A percentile compares a stretch with the other conserved stretches of the same genome.
phyloP scores from a whole-genome alignment of 202 grass and related monocot species.

The Zizania palustris region DNA sequence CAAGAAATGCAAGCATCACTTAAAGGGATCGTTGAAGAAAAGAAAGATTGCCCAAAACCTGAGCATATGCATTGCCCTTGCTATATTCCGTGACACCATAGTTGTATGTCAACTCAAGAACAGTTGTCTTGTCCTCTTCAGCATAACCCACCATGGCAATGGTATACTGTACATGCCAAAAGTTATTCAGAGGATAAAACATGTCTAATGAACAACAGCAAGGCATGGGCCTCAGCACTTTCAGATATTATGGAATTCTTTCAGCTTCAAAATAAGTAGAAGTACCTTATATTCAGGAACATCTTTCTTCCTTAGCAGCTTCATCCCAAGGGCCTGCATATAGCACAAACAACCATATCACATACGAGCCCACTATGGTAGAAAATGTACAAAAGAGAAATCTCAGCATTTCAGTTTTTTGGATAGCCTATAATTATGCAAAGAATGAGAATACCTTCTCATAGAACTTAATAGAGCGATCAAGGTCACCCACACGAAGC shows the following conservation, averaged over 20 bases:
- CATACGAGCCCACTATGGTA: background rate
- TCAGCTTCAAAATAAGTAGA: constrained; percentile 5
- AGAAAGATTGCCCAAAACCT: constrained; percentile 49
- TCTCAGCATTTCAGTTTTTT: background rate
- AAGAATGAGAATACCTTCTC: constrained; percentile 68
- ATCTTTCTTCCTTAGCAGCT: constrained; percentile 84
- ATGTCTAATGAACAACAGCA: background rate
- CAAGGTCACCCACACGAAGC: constrained; percentile 96
- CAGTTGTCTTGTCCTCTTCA: constrained; percentile 78
- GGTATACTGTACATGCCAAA: constrained; percentile 61
- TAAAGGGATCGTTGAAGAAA: background rate
- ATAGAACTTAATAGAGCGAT: constrained; percentile 85
- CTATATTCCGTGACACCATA: constrained; percentile 88
- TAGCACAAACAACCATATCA: constrained; percentile 6
- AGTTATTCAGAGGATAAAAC: constrained; percentile 19
- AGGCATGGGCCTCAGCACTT: background rate
- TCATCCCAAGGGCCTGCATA: constrained; percentile 90
- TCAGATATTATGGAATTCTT: background rate
- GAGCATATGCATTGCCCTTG: constrained; percentile 97
- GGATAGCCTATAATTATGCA: background rate
- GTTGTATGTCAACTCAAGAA: constrained; percentile 93
- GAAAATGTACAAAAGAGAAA: constrained; percentile 22
- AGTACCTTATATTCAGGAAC: constrained; percentile 91
- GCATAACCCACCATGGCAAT: constrained; percentile 93
- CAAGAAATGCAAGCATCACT: constrained; percentile 30